Evolutionary conservation across 2,329 filamentous ascomycete species (phyloP).

Genomic region (Falciphora oryzae): DNA sequence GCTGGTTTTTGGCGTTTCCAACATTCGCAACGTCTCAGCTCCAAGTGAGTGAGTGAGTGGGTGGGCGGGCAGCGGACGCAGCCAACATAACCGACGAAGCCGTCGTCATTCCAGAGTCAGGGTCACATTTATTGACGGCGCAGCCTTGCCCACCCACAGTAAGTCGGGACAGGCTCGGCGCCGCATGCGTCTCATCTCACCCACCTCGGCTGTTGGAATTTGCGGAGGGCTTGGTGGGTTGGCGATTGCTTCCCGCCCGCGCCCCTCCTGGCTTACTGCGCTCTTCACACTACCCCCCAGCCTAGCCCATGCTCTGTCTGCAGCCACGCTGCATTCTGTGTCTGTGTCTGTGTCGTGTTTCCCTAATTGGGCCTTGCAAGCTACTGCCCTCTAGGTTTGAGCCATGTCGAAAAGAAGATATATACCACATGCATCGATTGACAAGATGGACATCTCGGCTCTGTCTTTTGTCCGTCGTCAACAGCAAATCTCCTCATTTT

Average conservation of each 20-base stretch:
- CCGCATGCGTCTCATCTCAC: not conserved
- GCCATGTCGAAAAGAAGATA: not conserved
- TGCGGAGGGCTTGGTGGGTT: not conserved
- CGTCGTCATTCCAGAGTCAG: not conserved
- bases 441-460: not conserved
- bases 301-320: not conserved
- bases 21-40: not conserved
- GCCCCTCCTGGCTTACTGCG: not conserved
- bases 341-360: not conserved
- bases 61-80: too few relatives aligned
- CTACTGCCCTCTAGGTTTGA: not conserved
- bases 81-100: not conserved
- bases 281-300: not conserved
- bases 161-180: not conserved
- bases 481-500: not conserved
- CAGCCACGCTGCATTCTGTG: not conserved
- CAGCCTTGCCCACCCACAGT: not conserved
- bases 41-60: too few relatives aligned
- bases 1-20: not conserved
- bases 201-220: not conserved
- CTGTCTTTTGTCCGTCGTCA: not conserved
- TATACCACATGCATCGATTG: not conserved
- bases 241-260: not conserved
- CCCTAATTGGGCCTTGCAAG: not conserved
- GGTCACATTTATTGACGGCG: not conserved